These are phyloP conservation scores for Elaeis guineensis DNA, from an alignment of 176 grass and related monocot species.

Conservation along the genomic window DNA sequence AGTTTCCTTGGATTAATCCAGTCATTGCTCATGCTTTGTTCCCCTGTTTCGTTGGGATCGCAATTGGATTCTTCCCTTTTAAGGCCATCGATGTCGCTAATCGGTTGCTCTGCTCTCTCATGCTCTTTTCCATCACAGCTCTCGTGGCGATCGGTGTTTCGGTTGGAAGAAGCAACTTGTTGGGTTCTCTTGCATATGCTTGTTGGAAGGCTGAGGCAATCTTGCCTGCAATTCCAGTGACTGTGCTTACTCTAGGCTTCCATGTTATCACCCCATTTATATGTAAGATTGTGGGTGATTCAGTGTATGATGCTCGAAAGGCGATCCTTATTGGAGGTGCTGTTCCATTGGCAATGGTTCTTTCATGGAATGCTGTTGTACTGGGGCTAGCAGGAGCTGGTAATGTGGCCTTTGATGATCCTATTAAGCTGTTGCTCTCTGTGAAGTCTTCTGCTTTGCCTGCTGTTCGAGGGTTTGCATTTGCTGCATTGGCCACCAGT, in stretches of 20 bases:
- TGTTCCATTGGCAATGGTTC: slow-evolving; percentile 69
- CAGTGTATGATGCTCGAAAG: slow-evolving; percentile 47
- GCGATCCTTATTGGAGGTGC: slow-evolving; percentile 63
- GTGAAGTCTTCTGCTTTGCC: slow-evolving; percentile 65
- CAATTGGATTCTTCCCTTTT: slow-evolving; percentile 74
- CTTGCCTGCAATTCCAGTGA: slow-evolving; percentile 50
- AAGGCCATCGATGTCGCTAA: slow-evolving; percentile 57
- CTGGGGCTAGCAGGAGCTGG: slow-evolving; percentile 38
- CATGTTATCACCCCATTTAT: slow-evolving; percentile 81
- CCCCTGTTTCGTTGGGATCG: slow-evolving; percentile 44
- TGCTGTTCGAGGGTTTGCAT: slow-evolving; percentile 72
- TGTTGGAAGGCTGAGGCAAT: slow-evolving; percentile 41
- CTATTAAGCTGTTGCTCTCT: slow-evolving; percentile 76
- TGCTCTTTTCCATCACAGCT: slow-evolving; percentile 53
- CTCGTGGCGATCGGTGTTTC: slow-evolving; percentile 56
- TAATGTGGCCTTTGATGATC: slow-evolving; percentile 35
- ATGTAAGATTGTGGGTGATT: slow-evolving; percentile 77
- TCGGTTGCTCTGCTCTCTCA: slow-evolving; percentile 49
- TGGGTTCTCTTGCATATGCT: slow-evolving; percentile 36
- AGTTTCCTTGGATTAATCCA: slow-evolving; percentile 32
- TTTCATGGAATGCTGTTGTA: slow-evolving; percentile 83
- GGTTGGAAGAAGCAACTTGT: slow-evolving; percentile 43
- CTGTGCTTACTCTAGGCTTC: slow-evolving; percentile 67
- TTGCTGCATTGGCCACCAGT: slow-evolving; percentile 63
- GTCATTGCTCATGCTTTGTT: slow-evolving; percentile 40